Evolutionary conservation across 1,284 basidiomycete species (phyloP).

Genomic region (Cystobasidium pallidum): DNA sequence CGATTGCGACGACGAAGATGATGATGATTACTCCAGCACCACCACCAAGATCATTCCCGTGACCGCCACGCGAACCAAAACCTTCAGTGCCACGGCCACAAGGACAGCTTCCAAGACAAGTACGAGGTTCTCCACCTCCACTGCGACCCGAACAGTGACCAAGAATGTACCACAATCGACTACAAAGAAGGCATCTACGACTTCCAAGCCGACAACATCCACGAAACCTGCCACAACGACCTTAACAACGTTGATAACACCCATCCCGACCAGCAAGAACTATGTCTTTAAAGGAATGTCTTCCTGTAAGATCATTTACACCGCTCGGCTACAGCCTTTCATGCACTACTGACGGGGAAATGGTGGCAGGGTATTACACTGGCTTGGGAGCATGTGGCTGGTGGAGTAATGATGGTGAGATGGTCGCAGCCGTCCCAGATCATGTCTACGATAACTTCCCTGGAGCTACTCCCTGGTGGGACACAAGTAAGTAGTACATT

Average conservation of each 20-base stretch:
- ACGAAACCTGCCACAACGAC: constrained; percentile 26
- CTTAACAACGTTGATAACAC: constrained; percentile 11
- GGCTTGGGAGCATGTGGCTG: constrained; percentile 73
- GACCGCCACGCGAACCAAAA: constrained; percentile 23
- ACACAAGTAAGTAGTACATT: constrained; percentile 56
- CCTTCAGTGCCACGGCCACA: constrained; percentile 12
- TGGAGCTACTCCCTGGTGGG: constrained; percentile 45
- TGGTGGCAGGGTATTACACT: constrained; percentile 57
- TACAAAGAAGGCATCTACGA: neutral
- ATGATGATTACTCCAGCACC: constrained; percentile 5
- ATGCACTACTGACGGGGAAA: too few relatives aligned
- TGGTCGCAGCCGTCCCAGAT: constrained; percentile 67
- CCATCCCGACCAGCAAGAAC: constrained; percentile 26
- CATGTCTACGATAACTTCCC: constrained; percentile 66
- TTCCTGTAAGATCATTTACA: constrained; percentile 17
- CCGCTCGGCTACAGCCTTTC: too few relatives aligned
- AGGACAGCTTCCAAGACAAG: constrained; percentile 17
- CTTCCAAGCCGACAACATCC: neutral
- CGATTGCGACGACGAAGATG: constrained; percentile 3
- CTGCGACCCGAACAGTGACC: constrained; percentile 28
- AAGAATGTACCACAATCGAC: neutral
- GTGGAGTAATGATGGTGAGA: constrained; percentile 63
- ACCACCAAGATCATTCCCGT: constrained; percentile 20
- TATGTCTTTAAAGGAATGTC: constrained; percentile 26
- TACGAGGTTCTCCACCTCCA: constrained; percentile 15